Percentiles rank a stretch among this genome's conserved stretches.
phyloP scores from a whole-genome alignment of 345 rosid genomes.

The Syzygium grande region DNA sequence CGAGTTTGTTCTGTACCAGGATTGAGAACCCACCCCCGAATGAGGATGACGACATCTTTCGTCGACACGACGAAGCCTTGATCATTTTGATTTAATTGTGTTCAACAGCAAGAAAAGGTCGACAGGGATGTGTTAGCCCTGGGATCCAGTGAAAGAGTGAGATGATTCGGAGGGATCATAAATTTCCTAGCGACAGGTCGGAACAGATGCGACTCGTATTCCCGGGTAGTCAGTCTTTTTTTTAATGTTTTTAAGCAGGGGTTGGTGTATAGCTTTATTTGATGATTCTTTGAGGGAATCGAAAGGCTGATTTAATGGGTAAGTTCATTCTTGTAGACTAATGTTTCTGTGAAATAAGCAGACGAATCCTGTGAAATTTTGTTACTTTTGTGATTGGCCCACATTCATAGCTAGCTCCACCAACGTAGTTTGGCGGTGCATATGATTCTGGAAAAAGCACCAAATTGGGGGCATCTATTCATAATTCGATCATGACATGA shows the following conservation, averaged over 20 bases:
- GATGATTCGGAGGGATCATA: background rate
- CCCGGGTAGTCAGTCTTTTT: background rate
- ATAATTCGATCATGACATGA: background rate
- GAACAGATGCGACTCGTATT: background rate
- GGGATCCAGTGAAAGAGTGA: background rate
- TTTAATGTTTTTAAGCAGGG: background rate
- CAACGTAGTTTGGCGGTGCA: background rate
- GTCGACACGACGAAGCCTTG: background rate
- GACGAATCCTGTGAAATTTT: background rate
- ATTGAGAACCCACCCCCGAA: constrained; percentile 8
- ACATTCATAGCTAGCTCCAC: background rate
- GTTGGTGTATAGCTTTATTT: background rate
- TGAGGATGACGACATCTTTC: background rate
- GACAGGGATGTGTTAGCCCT: background rate
- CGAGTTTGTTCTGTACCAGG: constrained; percentile 69
- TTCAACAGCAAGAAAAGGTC: background rate
- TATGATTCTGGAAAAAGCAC: background rate
- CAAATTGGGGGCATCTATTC: background rate
- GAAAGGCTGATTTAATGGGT: background rate
- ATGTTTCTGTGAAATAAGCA: background rate
- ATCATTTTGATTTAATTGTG: background rate
- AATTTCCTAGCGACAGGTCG: background rate
- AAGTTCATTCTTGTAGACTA: background rate
- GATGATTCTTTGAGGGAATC: background rate
- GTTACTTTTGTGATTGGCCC: background rate